Base-by-base conservation (phyloP, 2,329 filamentous ascomycete species). In the Herpotrichia juniperi region DNA sequence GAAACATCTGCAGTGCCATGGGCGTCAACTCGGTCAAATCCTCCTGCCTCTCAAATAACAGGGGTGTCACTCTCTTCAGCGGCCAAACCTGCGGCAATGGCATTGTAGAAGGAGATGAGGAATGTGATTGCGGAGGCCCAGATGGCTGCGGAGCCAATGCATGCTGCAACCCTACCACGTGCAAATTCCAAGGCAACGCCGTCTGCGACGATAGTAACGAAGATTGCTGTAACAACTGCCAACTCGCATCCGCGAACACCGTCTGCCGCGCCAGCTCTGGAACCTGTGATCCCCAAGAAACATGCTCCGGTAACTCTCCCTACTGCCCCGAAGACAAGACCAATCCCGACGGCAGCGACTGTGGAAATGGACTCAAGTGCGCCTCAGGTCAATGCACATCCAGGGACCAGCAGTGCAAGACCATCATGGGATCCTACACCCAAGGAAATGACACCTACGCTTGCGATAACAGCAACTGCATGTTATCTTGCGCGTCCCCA, bases 321-420 rank as follows among this genome's bases (percentile, higher is more conserved):
- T 79, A 81, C 34, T 99, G 94, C 67, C 94, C 94, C 0, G 67
- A 76, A 1, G 91, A 99, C 71, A 62, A 79, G 46, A 89, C 85
- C 60, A 79, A 86, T 43, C 77, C 84, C 0, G 87, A 97, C 70
- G 94, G 86, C 28, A 79, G 83, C 3, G 75, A 76, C 16, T 99
- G 94, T 68, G 91, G 91, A 28, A 76, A 78, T 45, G 83, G 84
- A 1, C 82, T 97, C 26, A 77, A 84, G 26, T 99, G 94, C 70
- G 91, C 94, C 25, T 93, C 89, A 40, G 94, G 94, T 11, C 93
- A 97, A 75, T 99, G 94, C 74, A 99, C 94, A 3, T 94, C 89
- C 47, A 87, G 94, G 57, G 87, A 97, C 72, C 82, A 87, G 67
- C 94, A 99, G 76, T 99, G 94, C 78, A 87, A 88, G 73, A 88